Conservation (phyloP, 2,329 filamentous ascomycete genomes). For the Tolypocladium endophyticum region DNA sequence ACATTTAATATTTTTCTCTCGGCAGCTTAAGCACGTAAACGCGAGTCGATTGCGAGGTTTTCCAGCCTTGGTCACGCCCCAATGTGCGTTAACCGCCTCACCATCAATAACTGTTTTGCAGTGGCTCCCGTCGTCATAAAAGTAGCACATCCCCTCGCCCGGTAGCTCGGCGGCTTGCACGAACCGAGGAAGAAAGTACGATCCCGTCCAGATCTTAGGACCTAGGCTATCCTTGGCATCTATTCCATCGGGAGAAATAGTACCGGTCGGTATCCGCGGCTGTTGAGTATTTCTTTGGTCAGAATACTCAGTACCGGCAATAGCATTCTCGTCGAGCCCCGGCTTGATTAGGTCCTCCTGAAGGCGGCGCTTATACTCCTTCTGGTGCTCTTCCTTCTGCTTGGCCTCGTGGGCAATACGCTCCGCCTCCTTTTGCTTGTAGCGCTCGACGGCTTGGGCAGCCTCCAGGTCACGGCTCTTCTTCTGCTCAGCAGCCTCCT, state of each 20-base stretch:
- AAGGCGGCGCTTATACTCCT: slow-evolving; percentile 43
- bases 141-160: slow-evolving; percentile 72
- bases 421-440: slow-evolving; percentile 37
- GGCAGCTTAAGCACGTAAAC: slow-evolving; percentile 84
- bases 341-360: slow-evolving; percentile 48
- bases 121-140: slow-evolving; percentile 76
- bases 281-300: slow-evolving; percentile 17
- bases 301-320: slow-evolving; percentile 24
- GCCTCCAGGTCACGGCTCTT: slow-evolving; percentile 33
- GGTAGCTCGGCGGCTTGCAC: slow-evolving; percentile 55
- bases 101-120: slow-evolving; percentile 79
- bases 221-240: slow-evolving; percentile 50
- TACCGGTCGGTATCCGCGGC: slow-evolving; percentile 16
- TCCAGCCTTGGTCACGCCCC: slow-evolving; percentile 89
- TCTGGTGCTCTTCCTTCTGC: slow-evolving; percentile 37
- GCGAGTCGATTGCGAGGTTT: slow-evolving; percentile 86
- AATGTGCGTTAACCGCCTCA: slow-evolving; percentile 78
- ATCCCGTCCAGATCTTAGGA: slow-evolving; percentile 60
- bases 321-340: slow-evolving; percentile 48
- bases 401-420: slow-evolving; percentile 34
- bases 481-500: slow-evolving; percentile 32
- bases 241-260: slow-evolving; percentile 27
- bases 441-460: slow-evolving; percentile 38
- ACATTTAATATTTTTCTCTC: slow-evolving; percentile 97
- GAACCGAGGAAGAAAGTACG: slow-evolving; percentile 56